Conservation (phyloP, 345 rosid genomes). For the Rubroshorea leprosula region DNA sequence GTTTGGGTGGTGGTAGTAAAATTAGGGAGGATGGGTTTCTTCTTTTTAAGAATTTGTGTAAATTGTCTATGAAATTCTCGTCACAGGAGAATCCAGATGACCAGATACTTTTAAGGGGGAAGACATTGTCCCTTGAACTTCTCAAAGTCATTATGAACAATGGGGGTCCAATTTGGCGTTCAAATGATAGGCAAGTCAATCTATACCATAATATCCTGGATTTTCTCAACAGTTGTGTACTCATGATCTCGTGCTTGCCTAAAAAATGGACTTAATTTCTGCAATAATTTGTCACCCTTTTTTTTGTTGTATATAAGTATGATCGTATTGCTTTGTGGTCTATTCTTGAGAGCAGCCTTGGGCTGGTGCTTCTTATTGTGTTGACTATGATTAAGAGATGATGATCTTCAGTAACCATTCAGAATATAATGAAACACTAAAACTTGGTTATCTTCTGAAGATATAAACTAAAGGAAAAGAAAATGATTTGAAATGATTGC, state of each 20-base stretch:
- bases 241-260: slow-evolving; percentile 2
- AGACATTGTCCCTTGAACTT: slow-evolving; percentile 73
- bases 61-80: slow-evolving; percentile 89
- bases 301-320: background rate
- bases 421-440: background rate
- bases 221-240: background rate
- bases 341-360: too few relatives aligned
- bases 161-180: slow-evolving; percentile 71
- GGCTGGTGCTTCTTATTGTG: background rate
- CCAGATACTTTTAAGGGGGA: slow-evolving; percentile 88
- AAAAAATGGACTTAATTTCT: background rate
- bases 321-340: too few relatives aligned
- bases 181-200: slow-evolving; percentile 62
- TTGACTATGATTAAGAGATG: background rate
- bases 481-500: too few relatives aligned
- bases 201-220: background rate
- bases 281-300: background rate
- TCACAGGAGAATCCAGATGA: slow-evolving; percentile 89
- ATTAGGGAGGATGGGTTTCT: slow-evolving; percentile 85
- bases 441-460: background rate
- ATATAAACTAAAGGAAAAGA: background rate
- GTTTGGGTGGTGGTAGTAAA: slow-evolving; percentile 37
- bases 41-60: slow-evolving; percentile 78
- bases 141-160: slow-evolving; percentile 72
- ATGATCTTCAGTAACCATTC: background rate